A percentile compares a stretch with the other conserved stretches of the same genome.
These are phyloP conservation scores for Mucor plumbeus DNA, from an alignment of 371 early-diverging fungal genomes.

Conservation along the genomic window DNA sequence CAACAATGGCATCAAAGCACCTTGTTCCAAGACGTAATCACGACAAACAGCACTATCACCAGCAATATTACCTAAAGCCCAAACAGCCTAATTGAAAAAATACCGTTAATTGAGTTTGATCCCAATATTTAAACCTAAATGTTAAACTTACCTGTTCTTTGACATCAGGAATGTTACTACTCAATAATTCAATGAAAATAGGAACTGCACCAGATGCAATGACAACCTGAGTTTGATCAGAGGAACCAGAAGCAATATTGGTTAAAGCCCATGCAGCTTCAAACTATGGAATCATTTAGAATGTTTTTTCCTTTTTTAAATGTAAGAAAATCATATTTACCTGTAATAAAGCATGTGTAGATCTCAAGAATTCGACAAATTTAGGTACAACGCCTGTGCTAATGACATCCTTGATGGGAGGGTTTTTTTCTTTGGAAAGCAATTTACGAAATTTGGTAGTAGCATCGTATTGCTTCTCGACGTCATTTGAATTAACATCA, in stretches of 20 bases:
- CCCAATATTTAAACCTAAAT: too few relatives aligned
- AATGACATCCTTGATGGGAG: conserved; percentile 99
- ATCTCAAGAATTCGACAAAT: conserved; percentile 93
- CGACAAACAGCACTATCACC: conserved; percentile 97
- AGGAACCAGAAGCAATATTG: conserved; percentile 99
- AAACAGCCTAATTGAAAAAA: conserved; percentile 84
- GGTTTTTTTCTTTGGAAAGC: conserved; percentile 96
- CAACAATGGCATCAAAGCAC: conserved; percentile 86
- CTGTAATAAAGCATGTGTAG: conserved; percentile 84
- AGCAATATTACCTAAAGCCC: conserved; percentile 99
- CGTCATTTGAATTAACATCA: conserved; percentile 76
- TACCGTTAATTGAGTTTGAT: too few relatives aligned
- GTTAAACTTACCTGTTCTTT: conserved; percentile 87
- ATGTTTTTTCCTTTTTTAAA: neutral
- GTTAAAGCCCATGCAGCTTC: conserved; percentile 99
- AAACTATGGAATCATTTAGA: conserved; percentile 64
- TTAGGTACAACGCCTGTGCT: conserved; percentile 92
- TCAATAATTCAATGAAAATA: conserved; percentile 90
- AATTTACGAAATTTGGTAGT: conserved; percentile 95
- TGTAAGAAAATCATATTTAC: conserved; percentile 50
- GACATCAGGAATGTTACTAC: conserved; percentile 87
- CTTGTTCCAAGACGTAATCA: conserved; percentile 89
- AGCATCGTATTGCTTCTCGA: conserved; percentile 85
- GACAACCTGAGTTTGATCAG: conserved; percentile 95
- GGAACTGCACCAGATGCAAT: conserved; percentile 95